phyloP scores from a whole-genome alignment of 306 rosid species.

The Vicia villosa region DNA sequence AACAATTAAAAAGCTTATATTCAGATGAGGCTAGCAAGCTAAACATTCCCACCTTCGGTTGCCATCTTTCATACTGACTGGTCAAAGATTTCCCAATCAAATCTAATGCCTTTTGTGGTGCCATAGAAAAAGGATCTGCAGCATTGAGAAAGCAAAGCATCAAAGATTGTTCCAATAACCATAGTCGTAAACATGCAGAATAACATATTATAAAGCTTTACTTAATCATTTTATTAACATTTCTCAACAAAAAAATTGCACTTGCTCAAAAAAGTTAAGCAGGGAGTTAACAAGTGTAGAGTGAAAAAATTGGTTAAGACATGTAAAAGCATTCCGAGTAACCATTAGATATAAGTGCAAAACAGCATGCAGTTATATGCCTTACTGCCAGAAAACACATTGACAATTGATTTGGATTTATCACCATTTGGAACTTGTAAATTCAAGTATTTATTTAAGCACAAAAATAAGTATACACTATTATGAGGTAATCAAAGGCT shows the following conservation, averaged over 20 bases:
- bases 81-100: conserved; percentile 86
- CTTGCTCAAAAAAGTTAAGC: neutral
- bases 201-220: conserved; percentile 10
- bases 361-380: neutral
- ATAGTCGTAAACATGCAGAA: neutral
- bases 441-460: conserved; percentile 20
- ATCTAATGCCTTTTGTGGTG: conserved; percentile 92
- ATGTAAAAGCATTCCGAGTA: neutral
- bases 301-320: neutral
- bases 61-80: conserved; percentile 97
- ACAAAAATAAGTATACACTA: neutral
- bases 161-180: conserved; percentile 1
- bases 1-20: conserved; percentile 29
- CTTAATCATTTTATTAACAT: conserved; percentile 22
- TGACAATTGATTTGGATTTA: conserved; percentile 14
- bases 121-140: conserved; percentile 95
- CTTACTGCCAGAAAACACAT: conserved; percentile 8
- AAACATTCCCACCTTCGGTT: conserved; percentile 73
- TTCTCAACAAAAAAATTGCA: conserved; percentile 12
- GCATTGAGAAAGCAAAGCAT: conserved; percentile 28
- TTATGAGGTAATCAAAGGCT: neutral
- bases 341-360: conserved; percentile 11
- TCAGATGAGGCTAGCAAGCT: conserved; percentile 28
- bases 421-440: conserved; percentile 24
- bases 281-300: conserved; percentile 5